phyloP scores from a whole-genome alignment of 805 yeast species.

The Zygosaccharomyces siamensis region DNA sequence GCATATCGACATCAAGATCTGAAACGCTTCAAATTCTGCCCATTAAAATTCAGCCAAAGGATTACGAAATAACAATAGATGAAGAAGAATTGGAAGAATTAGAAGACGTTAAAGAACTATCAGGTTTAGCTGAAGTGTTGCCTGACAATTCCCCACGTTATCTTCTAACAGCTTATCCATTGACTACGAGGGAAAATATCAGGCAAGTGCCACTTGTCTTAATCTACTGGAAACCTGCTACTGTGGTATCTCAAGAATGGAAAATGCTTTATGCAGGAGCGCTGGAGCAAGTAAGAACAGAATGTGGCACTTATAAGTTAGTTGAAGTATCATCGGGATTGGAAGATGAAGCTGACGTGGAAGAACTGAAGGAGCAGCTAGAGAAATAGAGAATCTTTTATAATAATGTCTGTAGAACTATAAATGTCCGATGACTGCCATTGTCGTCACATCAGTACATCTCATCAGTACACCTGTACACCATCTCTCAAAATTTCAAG shows the following conservation, averaged over 20 bases:
- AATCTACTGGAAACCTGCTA: slow-evolving; percentile 84
- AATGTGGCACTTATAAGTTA: slow-evolving; percentile 62
- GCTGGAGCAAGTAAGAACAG: slow-evolving; percentile 68
- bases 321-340: slow-evolving; percentile 34
- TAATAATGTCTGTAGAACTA: background rate
- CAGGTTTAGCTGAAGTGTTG: slow-evolving; percentile 64
- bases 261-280: slow-evolving; percentile 93
- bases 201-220: slow-evolving; percentile 68
- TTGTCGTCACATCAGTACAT: background rate
- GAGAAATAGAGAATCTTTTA: slow-evolving; percentile 24
- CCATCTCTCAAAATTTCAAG: background rate
- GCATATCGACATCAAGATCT: slow-evolving; percentile 66
- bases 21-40: slow-evolving; percentile 56
- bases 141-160: slow-evolving; percentile 82
- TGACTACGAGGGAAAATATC: slow-evolving; percentile 65
- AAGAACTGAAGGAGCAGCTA: slow-evolving; percentile 37
- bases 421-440: background rate
- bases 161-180: slow-evolving; percentile 71
- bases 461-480: background rate
- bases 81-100: slow-evolving; percentile 48
- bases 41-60: slow-evolving; percentile 31
- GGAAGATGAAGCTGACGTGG: slow-evolving; percentile 33
- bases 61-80: slow-evolving; percentile 32
- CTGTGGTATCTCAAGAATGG: slow-evolving; percentile 66
- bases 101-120: slow-evolving; percentile 43